These are phyloP conservation scores for Scutellaria barbata DNA, from an alignment of 257 asterid genomes.

Conservation along the genomic window DNA sequence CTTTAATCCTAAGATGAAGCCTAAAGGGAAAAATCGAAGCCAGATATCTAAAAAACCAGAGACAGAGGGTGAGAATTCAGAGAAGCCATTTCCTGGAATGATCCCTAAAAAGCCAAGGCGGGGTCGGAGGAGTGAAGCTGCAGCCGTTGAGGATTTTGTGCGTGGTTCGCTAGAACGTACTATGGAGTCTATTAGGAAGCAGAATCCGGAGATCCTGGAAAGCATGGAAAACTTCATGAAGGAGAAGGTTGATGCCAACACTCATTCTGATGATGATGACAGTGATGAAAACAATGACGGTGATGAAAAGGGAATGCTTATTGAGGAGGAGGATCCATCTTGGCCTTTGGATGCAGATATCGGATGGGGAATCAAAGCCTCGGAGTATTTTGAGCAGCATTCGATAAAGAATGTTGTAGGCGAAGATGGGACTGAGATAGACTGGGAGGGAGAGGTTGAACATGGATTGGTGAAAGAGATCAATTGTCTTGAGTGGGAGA, in stretches of 20 bases:
- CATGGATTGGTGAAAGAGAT: conserved; percentile 84
- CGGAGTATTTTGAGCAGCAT: conserved; percentile 87
- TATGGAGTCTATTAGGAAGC: conserved; percentile 65
- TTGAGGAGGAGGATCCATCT: conserved; percentile 85
- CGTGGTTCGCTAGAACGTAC: conserved; percentile 65
- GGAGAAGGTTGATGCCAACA: conserved; percentile 47
- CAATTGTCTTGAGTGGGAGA: conserved; percentile 96
- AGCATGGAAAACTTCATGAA: conserved; percentile 67
- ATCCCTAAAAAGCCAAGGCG: conserved; percentile 81
- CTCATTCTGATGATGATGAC: conserved; percentile 43
- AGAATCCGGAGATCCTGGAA: conserved; percentile 66
- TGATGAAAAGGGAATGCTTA: conserved; percentile 50
- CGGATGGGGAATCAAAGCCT: conserved; percentile 96
- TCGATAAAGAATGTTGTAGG: conserved; percentile 73
- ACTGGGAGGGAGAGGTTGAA: conserved; percentile 96
- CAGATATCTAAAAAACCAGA: conserved; percentile 37
- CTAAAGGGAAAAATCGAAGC: conserved; percentile 37
- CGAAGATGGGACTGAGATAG: conserved; percentile 77
- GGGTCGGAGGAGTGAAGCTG: conserved; percentile 86
- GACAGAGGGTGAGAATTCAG: conserved; percentile 42
- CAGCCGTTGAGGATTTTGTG: conserved; percentile 90
- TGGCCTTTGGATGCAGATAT: conserved; percentile 98
- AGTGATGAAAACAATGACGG: conserved; percentile 42
- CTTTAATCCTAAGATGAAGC: conserved; percentile 36
- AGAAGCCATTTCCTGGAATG: conserved; percentile 49